These are phyloP conservation scores for Saccharomycopsis vini DNA, from an alignment of 805 yeast genomes.

Conservation along the genomic window DNA sequence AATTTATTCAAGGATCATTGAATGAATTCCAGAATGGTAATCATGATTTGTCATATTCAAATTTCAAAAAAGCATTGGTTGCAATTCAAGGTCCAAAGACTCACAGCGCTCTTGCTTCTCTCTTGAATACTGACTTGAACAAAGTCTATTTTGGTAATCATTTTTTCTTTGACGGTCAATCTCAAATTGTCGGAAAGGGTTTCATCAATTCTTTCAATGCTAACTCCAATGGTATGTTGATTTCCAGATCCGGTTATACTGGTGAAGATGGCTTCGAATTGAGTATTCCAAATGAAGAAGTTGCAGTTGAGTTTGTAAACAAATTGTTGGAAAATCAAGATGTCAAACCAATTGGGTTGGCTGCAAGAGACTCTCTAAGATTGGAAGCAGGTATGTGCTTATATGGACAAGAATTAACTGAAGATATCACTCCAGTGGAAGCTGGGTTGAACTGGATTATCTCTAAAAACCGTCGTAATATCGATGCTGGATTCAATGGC, in stretches of 20 bases:
- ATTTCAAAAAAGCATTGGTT: conserved; percentile 44
- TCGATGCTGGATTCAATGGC: conserved; percentile 58
- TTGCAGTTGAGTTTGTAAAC: conserved; percentile 54
- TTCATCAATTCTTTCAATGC: conserved; percentile 29
- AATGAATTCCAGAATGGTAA: conserved; percentile 27
- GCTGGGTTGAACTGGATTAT: conserved; percentile 87
- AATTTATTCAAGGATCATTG: conserved; percentile 50
- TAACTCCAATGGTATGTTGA: conserved; percentile 44
- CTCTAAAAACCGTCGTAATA: conserved; percentile 66
- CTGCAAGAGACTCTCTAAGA: conserved; percentile 95
- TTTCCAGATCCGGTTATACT: conserved; percentile 95
- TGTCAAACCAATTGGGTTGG: conserved; percentile 86
- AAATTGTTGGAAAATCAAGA: conserved; percentile 44
- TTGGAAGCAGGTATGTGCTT: conserved; percentile 98
- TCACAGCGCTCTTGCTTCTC: conserved; percentile 51
- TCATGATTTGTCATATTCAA: conserved; percentile 24
- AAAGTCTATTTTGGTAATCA: conserved; percentile 69
- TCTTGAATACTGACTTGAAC: conserved; percentile 49
- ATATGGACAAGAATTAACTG: conserved; percentile 86
- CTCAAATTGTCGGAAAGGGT: conserved; percentile 15
- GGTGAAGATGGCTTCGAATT: conserved; percentile 98
- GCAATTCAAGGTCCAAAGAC: conserved; percentile 95
- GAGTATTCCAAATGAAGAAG: conserved; percentile 51
- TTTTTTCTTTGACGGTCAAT: conserved; percentile 30
- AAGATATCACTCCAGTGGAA: conserved; percentile 74